Evolutionary conservation across 2,329 filamentous ascomycete genomes (phyloP).

Genomic region (Epichloe gansuensis): DNA sequence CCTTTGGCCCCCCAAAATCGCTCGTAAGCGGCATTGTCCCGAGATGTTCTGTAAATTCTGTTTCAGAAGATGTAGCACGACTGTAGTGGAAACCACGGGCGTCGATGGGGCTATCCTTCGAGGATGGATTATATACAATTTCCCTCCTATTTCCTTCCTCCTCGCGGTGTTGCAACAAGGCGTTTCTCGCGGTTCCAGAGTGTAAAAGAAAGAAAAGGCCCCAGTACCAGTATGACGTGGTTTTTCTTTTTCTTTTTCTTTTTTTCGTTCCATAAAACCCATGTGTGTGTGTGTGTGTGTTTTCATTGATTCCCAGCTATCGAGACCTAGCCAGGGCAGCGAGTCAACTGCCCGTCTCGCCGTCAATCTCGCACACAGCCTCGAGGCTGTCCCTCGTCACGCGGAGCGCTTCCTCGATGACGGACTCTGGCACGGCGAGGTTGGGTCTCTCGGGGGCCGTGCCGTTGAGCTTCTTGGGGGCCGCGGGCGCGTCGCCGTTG

Average conservation of each 20-base stretch:
- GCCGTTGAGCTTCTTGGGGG: conserved; percentile 15
- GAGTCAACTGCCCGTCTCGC: conserved; percentile 11
- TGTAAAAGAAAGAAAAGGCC: no score
- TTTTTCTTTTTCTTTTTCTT: no score
- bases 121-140: no score
- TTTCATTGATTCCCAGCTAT: not conserved
- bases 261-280: no score
- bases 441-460: conserved; percentile 17
- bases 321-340: not conserved
- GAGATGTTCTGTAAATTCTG: not conserved
- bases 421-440: conserved; percentile 44
- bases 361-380: conserved; percentile 28
- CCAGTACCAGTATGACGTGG: no score
- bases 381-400: conserved; percentile 48
- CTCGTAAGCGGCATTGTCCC: not conserved
- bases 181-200: no score
- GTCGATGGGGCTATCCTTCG: no score
- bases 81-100: no score
- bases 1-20: no score
- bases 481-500: conserved; percentile 17
- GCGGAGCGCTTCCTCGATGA: conserved; percentile 50
- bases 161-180: no score
- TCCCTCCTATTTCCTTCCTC: no score
- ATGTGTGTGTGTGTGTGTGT: no score
- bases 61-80: not conserved